phyloP scores from a whole-genome alignment of 106 monocot species.

The Phalaenopsis equestris region DNA sequence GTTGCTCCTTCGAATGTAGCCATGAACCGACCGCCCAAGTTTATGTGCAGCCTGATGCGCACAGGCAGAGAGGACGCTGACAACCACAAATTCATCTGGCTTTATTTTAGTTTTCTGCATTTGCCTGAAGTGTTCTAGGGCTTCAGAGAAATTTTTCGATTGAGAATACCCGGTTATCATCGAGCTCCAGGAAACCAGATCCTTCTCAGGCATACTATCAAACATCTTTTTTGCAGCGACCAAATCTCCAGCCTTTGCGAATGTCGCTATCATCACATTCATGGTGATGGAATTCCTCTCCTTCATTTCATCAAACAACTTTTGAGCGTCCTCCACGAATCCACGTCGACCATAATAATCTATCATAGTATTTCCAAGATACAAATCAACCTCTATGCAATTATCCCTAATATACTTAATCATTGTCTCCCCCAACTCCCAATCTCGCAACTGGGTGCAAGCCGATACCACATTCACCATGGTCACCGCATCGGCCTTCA shows the following conservation, averaged over 20 bases:
- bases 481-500: constrained; percentile 33
- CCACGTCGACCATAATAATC: constrained; percentile 35
- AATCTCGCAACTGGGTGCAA: constrained; percentile 35
- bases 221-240: constrained; percentile 32
- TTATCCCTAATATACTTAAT: constrained; percentile 29
- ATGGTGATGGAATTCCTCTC: constrained; percentile 32
- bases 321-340: constrained; percentile 17
- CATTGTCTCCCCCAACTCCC: constrained; percentile 24
- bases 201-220: constrained; percentile 25
- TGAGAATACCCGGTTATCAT: constrained; percentile 41
- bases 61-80: constrained; percentile 38
- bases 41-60: constrained; percentile 29
- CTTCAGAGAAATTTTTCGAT: constrained; percentile 19
- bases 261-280: constrained; percentile 36
- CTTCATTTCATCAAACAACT: constrained; percentile 31
- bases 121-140: constrained; percentile 24
- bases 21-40: constrained; percentile 34
- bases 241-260: constrained; percentile 27
- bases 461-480: constrained; percentile 38
- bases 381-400: constrained; percentile 27
- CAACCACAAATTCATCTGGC: constrained; percentile 32
- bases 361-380: constrained; percentile 50
- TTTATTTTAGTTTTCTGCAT: constrained; percentile 29
- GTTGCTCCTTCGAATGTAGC: constrained; percentile 21
- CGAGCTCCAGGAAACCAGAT: constrained; percentile 47